phyloP scores from a whole-genome alignment of 371 early-diverging fungal species.

The Spraguea lophii region DNA sequence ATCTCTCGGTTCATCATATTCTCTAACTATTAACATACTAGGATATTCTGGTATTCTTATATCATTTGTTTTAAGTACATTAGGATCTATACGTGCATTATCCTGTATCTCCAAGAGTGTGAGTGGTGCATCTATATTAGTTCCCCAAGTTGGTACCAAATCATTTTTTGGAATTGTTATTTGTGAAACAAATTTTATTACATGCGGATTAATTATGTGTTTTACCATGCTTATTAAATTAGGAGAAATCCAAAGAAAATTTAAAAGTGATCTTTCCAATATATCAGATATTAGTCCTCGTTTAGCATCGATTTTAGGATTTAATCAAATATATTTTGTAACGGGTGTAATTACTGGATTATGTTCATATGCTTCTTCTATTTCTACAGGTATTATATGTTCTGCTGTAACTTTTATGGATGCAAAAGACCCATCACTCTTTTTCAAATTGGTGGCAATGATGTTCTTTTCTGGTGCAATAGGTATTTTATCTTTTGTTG shows the following conservation, averaged over 20 bases:
- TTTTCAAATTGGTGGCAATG: constrained; percentile 43
- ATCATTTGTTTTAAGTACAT: constrained; percentile 32
- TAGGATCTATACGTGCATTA: constrained; percentile 37
- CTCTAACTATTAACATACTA: no score
- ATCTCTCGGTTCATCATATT: background rate
- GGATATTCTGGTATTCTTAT: constrained; percentile 34
- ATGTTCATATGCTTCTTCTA: constrained; percentile 29
- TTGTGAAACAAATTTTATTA: constrained; percentile 44
- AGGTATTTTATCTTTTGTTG: constrained; percentile 42
- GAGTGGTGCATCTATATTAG: constrained; percentile 37
- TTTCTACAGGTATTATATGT: constrained; percentile 42
- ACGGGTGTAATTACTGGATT: constrained; percentile 42
- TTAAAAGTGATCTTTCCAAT: background rate
- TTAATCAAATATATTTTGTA: constrained; percentile 2
- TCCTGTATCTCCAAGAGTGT: constrained; percentile 32
- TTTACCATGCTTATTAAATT: background rate
- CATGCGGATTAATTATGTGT: background rate
- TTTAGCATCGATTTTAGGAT: background rate
- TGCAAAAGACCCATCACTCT: constrained; percentile 36
- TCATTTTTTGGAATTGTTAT: constrained; percentile 44
- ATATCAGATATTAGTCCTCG: background rate
- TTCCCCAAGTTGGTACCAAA: constrained; percentile 39
- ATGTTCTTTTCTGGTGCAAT: constrained; percentile 42
- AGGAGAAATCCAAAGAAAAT: background rate
- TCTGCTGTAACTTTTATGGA: constrained; percentile 41